These are phyloP conservation scores for Phytomonas serpens DNA, from an alignment of 208 protist species.

Conservation along the genomic window DNA sequence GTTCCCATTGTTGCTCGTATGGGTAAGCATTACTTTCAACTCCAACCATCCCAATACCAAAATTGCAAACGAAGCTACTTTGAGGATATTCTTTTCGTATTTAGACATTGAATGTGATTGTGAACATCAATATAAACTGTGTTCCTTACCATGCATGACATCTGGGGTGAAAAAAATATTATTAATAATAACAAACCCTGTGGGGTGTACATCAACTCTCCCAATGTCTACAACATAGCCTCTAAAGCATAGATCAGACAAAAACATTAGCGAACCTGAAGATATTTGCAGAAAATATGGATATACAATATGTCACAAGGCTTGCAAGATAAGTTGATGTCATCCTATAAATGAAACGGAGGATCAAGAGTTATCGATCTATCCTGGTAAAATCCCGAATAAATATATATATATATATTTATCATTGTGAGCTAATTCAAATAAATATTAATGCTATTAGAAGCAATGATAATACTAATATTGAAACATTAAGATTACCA, in stretches of 20 bases:
- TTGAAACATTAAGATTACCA: no score
- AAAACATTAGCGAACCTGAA: constrained; percentile 1
- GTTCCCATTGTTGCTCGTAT: constrained; percentile 23
- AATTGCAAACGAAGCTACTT: constrained; percentile 36
- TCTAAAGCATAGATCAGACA: constrained; percentile 25
- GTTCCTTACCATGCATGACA: constrained; percentile 23
- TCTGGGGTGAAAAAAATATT: constrained; percentile 19
- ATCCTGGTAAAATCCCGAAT: neutral
- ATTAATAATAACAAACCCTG: constrained; percentile 29
- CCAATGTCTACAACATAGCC: constrained; percentile 29
- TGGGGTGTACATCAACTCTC: constrained; percentile 56
- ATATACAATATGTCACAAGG: constrained; percentile 21
- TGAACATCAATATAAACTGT: constrained; percentile 55
- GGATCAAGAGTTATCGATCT: constrained; percentile 12
- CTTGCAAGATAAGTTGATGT: constrained; percentile 44
- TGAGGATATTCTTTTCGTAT: constrained; percentile 18
- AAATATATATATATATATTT: neutral
- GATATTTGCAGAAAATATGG: constrained; percentile 16
- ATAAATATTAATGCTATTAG: no score
- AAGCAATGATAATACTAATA: no score
- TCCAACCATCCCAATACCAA: constrained; percentile 12
- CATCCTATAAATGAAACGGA: constrained; percentile 22
- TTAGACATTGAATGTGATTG: constrained; percentile 24
- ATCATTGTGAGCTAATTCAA: neutral
- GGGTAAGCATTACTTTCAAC: constrained; percentile 43